Percentiles rank a stretch among this genome's conserved stretches.
phyloP scores from a whole-genome alignment of 768 basidiomycete genomes.

The Phaeotremella skinneri region DNA sequence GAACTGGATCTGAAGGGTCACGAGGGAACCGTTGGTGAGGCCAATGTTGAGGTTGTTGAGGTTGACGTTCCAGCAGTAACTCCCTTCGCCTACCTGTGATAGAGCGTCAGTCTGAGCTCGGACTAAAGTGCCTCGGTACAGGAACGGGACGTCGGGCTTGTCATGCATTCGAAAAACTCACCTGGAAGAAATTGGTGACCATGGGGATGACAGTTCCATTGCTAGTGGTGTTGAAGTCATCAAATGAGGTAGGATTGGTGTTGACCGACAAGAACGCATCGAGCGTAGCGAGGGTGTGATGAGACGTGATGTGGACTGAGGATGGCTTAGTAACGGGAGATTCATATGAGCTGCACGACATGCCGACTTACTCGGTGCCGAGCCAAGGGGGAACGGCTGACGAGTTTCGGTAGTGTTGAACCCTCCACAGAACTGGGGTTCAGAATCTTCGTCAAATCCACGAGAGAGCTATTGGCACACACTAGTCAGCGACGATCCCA shows the following conservation, averaged over 20 bases:
- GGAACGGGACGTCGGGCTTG: neutral
- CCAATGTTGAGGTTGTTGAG: slow-evolving; percentile 59
- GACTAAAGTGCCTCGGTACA: slow-evolving; percentile 31
- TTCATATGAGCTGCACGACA: neutral
- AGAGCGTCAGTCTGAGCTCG: neutral
- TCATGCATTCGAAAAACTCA: slow-evolving; percentile 2
- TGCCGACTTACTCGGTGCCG: slow-evolving; percentile 58
- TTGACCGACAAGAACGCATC: slow-evolving; percentile 56
- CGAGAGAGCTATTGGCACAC: slow-evolving; percentile 55
- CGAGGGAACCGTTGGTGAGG: slow-evolving; percentile 64
- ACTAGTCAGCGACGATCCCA: slow-evolving; percentile 4
- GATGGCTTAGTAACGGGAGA: slow-evolving; percentile 54
- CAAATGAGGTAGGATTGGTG: slow-evolving; percentile 63
- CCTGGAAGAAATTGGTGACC: slow-evolving; percentile 37
- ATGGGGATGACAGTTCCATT: slow-evolving; percentile 38
- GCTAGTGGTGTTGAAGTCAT: slow-evolving; percentile 60
- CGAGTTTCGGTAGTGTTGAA: slow-evolving; percentile 60
- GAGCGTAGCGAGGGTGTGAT: slow-evolving; percentile 52
- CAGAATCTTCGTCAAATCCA: slow-evolving; percentile 63
- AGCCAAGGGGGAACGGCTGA: slow-evolving; percentile 65
- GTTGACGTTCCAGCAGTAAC: slow-evolving; percentile 67
- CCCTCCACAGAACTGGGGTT: slow-evolving; percentile 66
- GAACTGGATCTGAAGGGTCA: slow-evolving; percentile 62
- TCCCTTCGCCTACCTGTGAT: slow-evolving; percentile 60
- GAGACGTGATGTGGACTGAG: slow-evolving; percentile 35